Evolutionary conservation across 2,329 filamentous ascomycete species (phyloP).

Genomic region (Helotiales sp.): DNA sequence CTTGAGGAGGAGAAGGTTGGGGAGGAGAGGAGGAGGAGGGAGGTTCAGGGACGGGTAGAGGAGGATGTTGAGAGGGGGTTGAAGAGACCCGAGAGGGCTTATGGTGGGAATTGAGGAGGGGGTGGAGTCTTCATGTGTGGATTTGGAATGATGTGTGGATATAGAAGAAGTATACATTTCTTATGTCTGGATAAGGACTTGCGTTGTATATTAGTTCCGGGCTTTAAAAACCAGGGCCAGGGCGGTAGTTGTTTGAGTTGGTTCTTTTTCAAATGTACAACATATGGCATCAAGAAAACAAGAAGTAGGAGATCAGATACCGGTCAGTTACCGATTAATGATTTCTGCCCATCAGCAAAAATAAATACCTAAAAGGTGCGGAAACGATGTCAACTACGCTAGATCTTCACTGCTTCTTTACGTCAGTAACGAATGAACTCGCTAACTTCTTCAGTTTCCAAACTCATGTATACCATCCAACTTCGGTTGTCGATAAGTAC

Average conservation of each 20-base stretch:
- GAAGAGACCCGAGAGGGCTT: conserved; percentile 53
- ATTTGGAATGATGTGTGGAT: neutral
- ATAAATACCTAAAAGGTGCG: too few species aligned
- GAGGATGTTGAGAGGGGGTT: conserved; percentile 55
- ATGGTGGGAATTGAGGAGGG: conserved; percentile 37
- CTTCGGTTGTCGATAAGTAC: too few species aligned
- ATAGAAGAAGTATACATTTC: neutral
- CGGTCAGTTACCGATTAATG: neutral
- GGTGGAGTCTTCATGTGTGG: conserved; percentile 19
- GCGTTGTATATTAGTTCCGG: conserved; percentile 1
- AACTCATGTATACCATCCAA: too few species aligned
- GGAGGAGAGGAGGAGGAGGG: conserved; percentile 44
- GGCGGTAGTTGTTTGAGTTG: too few species aligned
- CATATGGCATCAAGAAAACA: neutral
- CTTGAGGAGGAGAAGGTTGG: conserved; percentile 37
- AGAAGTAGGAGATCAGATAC: neutral
- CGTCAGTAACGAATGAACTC: too few species aligned
- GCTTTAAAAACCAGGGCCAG: too few species aligned
- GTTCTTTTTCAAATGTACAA: neutral
- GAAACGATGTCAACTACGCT: too few species aligned
- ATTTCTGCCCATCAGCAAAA: neutral
- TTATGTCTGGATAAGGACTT: neutral
- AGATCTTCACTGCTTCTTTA: too few species aligned
- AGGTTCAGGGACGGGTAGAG: conserved; percentile 50
- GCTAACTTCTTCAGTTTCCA: too few species aligned